Evolutionary conservation across 2,329 filamentous ascomycete genomes (phyloP).

Genomic region (Chaetomiaceae sp.): DNA sequence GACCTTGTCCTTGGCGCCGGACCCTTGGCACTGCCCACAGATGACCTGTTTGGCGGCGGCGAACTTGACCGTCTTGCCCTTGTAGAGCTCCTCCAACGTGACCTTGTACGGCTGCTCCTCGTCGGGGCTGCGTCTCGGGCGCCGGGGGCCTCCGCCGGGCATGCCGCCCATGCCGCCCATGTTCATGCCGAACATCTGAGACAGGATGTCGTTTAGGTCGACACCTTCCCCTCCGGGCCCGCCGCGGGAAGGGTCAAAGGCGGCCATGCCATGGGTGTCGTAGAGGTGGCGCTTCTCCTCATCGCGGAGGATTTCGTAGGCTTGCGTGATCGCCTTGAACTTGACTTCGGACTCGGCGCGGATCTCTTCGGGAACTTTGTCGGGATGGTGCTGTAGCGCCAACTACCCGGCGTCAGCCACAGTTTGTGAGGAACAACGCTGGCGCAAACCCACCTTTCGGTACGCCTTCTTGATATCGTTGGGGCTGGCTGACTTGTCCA

Average conservation of each 20-base stretch:
- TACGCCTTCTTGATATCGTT: conserved; percentile 93
- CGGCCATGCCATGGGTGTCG: conserved; percentile 91
- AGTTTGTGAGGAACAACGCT: no score
- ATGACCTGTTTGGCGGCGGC: conserved; percentile 90
- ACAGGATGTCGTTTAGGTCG: conserved; percentile 87
- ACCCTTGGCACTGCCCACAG: conserved; percentile 80
- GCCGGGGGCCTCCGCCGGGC: conserved; percentile 48
- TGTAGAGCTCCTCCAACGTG: conserved; percentile 90
- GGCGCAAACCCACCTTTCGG: conserved; percentile 72
- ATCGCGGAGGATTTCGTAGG: conserved; percentile 96
- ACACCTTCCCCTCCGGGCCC: conserved; percentile 60
- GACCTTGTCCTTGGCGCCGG: conserved; percentile 83
- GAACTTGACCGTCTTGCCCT: conserved; percentile 97
- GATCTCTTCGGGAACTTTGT: conserved; percentile 86
- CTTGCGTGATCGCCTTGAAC: conserved; percentile 89
- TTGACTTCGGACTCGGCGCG: conserved; percentile 79
- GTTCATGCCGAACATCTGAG: conserved; percentile 83
- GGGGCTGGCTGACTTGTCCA: conserved; percentile 64
- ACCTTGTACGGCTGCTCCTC: conserved; percentile 92
- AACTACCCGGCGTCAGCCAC: conserved; percentile 49
- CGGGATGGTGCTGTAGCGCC: conserved; percentile 82
- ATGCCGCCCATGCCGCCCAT: conserved; percentile 42
- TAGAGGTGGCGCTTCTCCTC: conserved; percentile 89
- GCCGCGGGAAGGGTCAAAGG: conserved; percentile 74
- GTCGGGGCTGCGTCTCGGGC: conserved; percentile 66